A percentile compares a stretch with the other conserved stretches of the same genome.
These are phyloP conservation scores for Mycena vulgaris DNA, from an alignment of 768 basidiomycete genomes.

Conservation along the genomic window DNA sequence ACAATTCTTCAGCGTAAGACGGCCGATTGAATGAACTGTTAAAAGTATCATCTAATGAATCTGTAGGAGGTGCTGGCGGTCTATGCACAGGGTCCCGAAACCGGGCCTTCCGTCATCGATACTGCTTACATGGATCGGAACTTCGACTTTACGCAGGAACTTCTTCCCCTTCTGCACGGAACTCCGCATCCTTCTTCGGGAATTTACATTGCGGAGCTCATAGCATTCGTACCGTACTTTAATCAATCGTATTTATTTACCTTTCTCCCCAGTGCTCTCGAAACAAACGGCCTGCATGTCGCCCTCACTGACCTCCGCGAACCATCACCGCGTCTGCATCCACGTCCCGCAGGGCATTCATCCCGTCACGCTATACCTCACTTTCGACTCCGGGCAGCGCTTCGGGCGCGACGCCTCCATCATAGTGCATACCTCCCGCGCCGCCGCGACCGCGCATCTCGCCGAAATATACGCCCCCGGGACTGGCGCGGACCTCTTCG, in stretches of 20 bases:
- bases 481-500: no score
- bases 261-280: background rate
- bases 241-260: background rate
- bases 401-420: background rate
- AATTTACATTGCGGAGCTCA: background rate
- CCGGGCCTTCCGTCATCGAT: no score
- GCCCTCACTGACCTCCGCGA: no score
- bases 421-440: background rate
- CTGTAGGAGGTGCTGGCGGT: no score
- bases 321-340: background rate
- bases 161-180: no score
- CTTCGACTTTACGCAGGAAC: no score
- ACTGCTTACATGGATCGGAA: no score
- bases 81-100: no score
- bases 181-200: no score
- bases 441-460: background rate
- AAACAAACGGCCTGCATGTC: background rate
- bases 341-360: background rate
- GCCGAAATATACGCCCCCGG: background rate
- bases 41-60: no score
- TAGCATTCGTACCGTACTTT: background rate
- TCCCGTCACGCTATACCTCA: slow-evolving; percentile 1
- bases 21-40: no score
- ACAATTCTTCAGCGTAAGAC: no score
- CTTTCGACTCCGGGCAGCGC: background rate